A percentile compares a stretch with the other conserved stretches of the same genome.
These are phyloP conservation scores for Helotiales sp. DNA, from an alignment of 2,329 filamentous ascomycete genomes.

Conservation along the genomic window DNA sequence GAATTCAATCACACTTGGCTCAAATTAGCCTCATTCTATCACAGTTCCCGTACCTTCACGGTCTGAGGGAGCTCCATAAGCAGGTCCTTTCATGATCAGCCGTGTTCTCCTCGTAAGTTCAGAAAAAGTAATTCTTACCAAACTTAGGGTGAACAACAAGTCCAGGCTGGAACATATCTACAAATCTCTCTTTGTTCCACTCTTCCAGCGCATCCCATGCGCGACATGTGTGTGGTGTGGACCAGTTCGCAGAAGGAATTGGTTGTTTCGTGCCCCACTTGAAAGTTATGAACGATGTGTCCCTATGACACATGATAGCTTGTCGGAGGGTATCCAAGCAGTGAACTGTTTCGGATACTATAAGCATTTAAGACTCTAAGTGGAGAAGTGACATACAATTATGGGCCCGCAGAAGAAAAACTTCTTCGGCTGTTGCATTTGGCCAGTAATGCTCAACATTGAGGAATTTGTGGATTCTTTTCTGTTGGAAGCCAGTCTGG, in stretches of 20 bases:
- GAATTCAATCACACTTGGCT: background rate
- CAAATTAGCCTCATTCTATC: background rate
- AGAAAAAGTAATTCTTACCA: background rate
- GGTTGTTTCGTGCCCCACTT: slow-evolving; percentile 5
- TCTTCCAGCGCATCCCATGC: background rate
- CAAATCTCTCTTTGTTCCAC: background rate
- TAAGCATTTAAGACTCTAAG: background rate
- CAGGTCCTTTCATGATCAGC: background rate
- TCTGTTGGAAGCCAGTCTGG: background rate
- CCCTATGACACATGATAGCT: slow-evolving; percentile 4
- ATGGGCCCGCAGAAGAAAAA: background rate
- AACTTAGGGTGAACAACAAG: background rate
- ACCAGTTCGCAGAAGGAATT: background rate
- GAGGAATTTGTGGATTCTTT: background rate
- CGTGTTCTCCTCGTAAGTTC: background rate
- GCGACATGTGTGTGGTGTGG: slow-evolving; percentile 1
- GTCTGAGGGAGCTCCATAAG: background rate
- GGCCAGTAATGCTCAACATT: slow-evolving; percentile 5
- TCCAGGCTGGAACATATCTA: background rate
- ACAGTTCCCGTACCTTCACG: slow-evolving; percentile 2
- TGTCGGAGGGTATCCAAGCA: background rate
- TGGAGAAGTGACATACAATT: background rate
- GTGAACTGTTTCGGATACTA: background rate
- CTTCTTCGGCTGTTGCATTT: background rate
- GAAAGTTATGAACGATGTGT: slow-evolving; percentile 1